Conservation (phyloP, 2,329 filamentous ascomycete genomes). For the Aspergillus ibericus region DNA sequence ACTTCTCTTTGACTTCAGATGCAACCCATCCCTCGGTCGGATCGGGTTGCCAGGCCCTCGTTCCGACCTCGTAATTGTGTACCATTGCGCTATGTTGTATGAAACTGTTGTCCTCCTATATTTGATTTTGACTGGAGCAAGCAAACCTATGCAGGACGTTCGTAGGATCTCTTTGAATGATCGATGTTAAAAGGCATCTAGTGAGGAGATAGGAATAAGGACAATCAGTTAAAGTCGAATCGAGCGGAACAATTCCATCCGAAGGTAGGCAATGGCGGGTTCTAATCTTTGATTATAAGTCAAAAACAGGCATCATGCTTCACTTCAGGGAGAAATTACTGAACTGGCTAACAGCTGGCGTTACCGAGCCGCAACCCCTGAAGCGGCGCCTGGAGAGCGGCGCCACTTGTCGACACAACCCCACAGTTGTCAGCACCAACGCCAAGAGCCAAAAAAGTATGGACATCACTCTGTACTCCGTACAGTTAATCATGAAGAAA, state of each 20-base stretch:
- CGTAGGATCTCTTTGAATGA: conserved; percentile 3
- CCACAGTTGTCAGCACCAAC: conserved; percentile 17
- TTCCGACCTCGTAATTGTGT: conserved; percentile 93
- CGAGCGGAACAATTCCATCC: conserved; percentile 9
- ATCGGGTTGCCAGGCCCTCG: conserved; percentile 97
- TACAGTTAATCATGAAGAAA: not conserved
- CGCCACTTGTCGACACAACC: conserved; percentile 24
- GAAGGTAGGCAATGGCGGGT: conserved; percentile 8
- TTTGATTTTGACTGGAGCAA: conserved; percentile 11
- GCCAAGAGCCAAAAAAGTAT: conserved; percentile 18
- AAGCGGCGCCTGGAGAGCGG: conserved; percentile 24
- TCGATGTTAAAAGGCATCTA: conserved; percentile 25
- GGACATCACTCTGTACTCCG: not conserved
- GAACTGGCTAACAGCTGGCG: conserved; percentile 30
- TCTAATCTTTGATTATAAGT: not conserved
- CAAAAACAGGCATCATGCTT: conserved; percentile 16
- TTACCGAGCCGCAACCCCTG: conserved; percentile 35
- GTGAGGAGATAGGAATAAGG: conserved; percentile 20
- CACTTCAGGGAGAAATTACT: conserved; percentile 18
- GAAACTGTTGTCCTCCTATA: not conserved
- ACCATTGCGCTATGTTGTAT: conserved; percentile 56
- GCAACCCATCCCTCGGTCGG: conserved; percentile 94
- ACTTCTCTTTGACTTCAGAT: conserved; percentile 88
- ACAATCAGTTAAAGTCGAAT: conserved; percentile 12
- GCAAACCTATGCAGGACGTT: conserved; percentile 20